Percentiles rank a stretch among this genome's conserved stretches.
Evolutionary conservation across 495 filamentous ascomycete species (phyloP).

Genomic region (Neurospora sp.): DNA sequence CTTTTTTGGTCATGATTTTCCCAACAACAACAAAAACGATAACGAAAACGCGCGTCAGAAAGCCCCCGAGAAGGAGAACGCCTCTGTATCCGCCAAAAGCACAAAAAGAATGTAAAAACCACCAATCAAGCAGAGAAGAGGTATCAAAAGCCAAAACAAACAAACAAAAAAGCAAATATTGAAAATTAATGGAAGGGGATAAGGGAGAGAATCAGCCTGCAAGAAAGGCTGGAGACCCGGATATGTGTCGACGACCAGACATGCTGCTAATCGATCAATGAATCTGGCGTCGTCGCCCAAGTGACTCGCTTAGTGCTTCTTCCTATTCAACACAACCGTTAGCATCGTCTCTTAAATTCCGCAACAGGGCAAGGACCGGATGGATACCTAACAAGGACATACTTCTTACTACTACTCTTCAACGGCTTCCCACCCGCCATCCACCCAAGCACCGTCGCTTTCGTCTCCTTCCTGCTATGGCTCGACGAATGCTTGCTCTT

Average conservation of each 20-base stretch:
- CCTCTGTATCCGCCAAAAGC: background rate
- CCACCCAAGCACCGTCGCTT: slow-evolving; percentile 25
- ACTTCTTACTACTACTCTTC: slow-evolving; percentile 24
- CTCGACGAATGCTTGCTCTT: background rate
- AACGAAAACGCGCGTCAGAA: background rate
- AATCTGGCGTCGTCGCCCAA: background rate
- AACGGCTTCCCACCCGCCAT: slow-evolving; percentile 25
- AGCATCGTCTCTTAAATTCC: background rate
- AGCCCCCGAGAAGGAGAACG: background rate
- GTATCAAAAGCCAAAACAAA: slow-evolving; percentile 13
- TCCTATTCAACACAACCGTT: background rate
- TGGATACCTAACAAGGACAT: slow-evolving; percentile 5
- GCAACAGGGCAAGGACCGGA: too few species aligned
- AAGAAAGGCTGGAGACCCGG: background rate
- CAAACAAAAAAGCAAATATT: background rate
- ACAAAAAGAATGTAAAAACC: background rate
- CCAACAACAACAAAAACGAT: background rate
- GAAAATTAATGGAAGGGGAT: background rate
- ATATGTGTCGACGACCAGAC: too few species aligned
- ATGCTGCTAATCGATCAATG: too few species aligned
- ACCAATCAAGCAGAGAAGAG: slow-evolving; percentile 11
- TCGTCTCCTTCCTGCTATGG: slow-evolving; percentile 6
- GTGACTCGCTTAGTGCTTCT: background rate
- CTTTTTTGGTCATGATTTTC: background rate
- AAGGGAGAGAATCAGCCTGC: background rate